Evolutionary conservation across 345 rosid species (phyloP), one percentile per base, ranked within the genome.

Genomic region (Salix suchowensis): DNA sequence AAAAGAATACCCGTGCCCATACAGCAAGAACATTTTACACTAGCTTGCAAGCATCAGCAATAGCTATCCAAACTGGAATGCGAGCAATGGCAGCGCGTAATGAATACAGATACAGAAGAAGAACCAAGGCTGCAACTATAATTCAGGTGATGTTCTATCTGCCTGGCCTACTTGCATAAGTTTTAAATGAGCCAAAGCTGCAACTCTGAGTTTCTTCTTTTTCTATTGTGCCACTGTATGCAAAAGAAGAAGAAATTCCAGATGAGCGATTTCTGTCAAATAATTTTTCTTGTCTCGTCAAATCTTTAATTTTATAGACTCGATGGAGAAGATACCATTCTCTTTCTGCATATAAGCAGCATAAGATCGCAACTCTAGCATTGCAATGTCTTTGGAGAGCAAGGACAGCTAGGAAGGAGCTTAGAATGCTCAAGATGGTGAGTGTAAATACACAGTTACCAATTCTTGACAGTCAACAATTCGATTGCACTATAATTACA

Each of bases 311-410:
- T 39, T 64, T 34, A 74, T 89, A 88, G 94, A 85, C 87, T 70
- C 82, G 76, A 70, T 85, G 90, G 88, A 83, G 91, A 84, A 82
- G 88, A 74, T 76, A 80, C 76, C 77, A 78, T 74, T 90, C 88
- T 76, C 75, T 78, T 42, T 83, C 81, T 42, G 76, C 82, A 34
- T 91, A 89, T 82, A 82, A 83, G 32, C 65, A 81, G 74, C 80
- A 82, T 71, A 85, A 71, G 78, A 85, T 81, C 72, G 87, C 90
- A 83, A 82, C 88, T n/a, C 77, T 91, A 34, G 74, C 74, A 18
- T 66, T 86, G 71, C 92, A 89, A 79, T 86, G 91, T 79, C 85
- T 82, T n/a, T 87, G 91, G 91, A 88, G 91, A 81, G 81, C 82
- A 23, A 89, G 77, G 79, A 83, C 83, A 67, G 91, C 95, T 36